Evolutionary conservation across 352 stramenopile genomes (phyloP).

Genomic region (Phytophthora pistaciae): DNA sequence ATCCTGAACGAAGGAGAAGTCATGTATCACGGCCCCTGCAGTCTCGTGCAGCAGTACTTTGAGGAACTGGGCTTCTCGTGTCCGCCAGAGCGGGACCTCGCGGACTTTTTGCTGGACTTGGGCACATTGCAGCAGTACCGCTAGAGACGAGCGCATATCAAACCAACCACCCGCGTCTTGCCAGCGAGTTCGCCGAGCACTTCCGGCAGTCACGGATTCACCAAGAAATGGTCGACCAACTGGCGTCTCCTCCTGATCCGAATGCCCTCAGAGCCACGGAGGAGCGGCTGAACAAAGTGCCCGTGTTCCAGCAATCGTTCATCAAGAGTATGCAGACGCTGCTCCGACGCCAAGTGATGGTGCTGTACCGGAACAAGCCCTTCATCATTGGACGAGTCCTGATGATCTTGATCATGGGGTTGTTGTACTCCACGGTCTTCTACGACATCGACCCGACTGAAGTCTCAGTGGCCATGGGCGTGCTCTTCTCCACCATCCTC

Average conservation of each 20-base stretch:
- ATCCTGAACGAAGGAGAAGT: slow-evolving; percentile 55
- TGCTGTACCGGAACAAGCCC: slow-evolving; percentile 49
- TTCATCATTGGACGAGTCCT: slow-evolving; percentile 39
- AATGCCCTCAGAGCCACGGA: slow-evolving; percentile 11
- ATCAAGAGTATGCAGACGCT: slow-evolving; percentile 35
- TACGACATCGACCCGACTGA: slow-evolving; percentile 42
- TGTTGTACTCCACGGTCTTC: slow-evolving; percentile 55
- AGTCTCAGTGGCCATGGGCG: slow-evolving; percentile 55
- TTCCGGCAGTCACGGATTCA: slow-evolving; percentile 53
- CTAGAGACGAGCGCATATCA: slow-evolving; percentile 18
- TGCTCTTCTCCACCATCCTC: slow-evolving; percentile 77
- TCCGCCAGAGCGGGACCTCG: slow-evolving; percentile 38
- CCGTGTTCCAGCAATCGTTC: slow-evolving; percentile 43
- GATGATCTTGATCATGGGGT: slow-evolving; percentile 58
- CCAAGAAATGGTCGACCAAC: slow-evolving; percentile 29
- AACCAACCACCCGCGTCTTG: slow-evolving; percentile 25
- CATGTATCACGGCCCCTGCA: slow-evolving; percentile 63
- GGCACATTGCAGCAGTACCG: slow-evolving; percentile 37
- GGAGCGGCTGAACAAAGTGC: slow-evolving; percentile 6
- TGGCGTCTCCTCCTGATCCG: slow-evolving; percentile 24
- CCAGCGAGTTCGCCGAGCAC: slow-evolving; percentile 28
- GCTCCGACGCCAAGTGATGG: slow-evolving; percentile 55
- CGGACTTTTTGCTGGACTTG: slow-evolving; percentile 40
- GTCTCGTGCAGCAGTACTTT: not conserved
- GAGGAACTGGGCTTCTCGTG: slow-evolving; percentile 8